Conservation (phyloP, 148 eudicot species). For the Tetragonia tetragonoides region DNA sequence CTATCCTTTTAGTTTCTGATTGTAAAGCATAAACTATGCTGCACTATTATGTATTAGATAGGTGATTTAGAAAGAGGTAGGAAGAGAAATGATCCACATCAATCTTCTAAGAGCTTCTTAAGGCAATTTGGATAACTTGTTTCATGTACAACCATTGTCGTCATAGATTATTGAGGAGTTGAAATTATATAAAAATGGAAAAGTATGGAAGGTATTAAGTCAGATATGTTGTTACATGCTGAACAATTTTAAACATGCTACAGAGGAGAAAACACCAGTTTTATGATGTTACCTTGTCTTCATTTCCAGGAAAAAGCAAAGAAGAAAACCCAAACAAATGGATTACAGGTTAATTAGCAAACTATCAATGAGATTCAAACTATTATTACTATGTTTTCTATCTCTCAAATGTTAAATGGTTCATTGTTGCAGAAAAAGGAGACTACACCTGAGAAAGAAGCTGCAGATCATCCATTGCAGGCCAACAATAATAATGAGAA, state of each 20-base stretch:
- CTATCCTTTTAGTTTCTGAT: neutral
- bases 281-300: neutral
- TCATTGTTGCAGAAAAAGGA: constrained; percentile 15
- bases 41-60: too few relatives aligned
- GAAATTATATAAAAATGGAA: neutral
- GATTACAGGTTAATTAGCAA: neutral
- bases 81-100: neutral
- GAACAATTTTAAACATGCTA: neutral
- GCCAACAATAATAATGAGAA: constrained; percentile 10
- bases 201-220: neutral
- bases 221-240: neutral
- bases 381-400: neutral
- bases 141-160: neutral
- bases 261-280: neutral
- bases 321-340: neutral
- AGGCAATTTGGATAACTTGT: neutral
- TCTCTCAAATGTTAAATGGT: neutral
- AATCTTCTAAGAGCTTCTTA: too few relatives aligned
- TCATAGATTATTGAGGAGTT: too few relatives aligned
- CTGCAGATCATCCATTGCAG: constrained; percentile 10
- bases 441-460: constrained; percentile 8
- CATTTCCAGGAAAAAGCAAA: constrained; percentile 3
- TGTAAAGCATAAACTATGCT: neutral
- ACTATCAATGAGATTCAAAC: neutral
- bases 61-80: too few relatives aligned